Evolutionary conservation across 129 eudicot genomes (phyloP).

Genomic region (Flaveria sonorensis): DNA sequence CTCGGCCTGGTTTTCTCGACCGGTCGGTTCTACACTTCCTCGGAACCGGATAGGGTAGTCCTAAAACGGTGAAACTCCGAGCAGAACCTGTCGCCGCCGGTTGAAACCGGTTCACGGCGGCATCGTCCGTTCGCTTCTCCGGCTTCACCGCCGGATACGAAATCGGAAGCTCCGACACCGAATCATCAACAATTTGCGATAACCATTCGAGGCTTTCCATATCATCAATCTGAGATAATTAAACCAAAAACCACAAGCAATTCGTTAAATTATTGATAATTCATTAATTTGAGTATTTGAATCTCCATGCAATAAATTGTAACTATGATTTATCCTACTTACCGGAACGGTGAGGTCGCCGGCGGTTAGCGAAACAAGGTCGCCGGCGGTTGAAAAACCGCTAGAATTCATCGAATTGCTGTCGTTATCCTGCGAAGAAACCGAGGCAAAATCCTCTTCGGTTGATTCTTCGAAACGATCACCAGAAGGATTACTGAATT

Average conservation of each 20-base stretch:
- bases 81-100: conserved; percentile 35
- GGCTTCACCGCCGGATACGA: conserved; percentile 50
- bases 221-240: conserved; percentile 64
- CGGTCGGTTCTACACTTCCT: conserved; percentile 52
- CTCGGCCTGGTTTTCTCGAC: conserved; percentile 42
- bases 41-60: conserved; percentile 57
- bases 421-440: conserved; percentile 51
- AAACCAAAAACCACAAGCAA: not conserved
- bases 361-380: conserved; percentile 49
- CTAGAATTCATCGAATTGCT: conserved; percentile 42
- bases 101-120: conserved; percentile 37
- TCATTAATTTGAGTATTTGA: not conserved
- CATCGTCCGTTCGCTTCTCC: conserved; percentile 38
- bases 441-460: conserved; percentile 51
- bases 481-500: conserved; percentile 39
- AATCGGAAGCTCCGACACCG: conserved; percentile 55
- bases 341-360: conserved; percentile 76
- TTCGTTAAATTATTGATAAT: not conserved
- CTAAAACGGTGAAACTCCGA: conserved; percentile 38
- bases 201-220: conserved; percentile 88
- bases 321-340: conserved; percentile 23
- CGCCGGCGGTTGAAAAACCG: conserved; percentile 42
- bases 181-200: conserved; percentile 82
- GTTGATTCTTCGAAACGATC: conserved; percentile 38
- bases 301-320: conserved; percentile 16